Percentiles rank a stretch among this genome's conserved stretches.
phyloP scores from a whole-genome alignment of 257 asterid genomes.

The Eucommia ulmoides region DNA sequence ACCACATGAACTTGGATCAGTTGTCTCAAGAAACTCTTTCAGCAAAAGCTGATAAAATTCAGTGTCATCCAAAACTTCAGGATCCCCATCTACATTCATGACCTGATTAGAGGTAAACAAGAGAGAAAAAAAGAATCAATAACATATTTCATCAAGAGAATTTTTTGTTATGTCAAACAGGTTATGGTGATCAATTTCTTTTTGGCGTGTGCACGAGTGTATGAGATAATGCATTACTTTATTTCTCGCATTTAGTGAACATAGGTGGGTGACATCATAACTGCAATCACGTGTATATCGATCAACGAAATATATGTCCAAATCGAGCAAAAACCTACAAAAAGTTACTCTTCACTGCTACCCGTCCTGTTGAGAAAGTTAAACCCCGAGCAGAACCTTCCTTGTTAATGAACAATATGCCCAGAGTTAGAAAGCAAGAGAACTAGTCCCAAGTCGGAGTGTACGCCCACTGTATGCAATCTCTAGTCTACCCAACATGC shows the following conservation, averaged over 20 bases:
- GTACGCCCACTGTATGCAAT: no score
- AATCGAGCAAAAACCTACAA: no score
- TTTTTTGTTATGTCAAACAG: not conserved
- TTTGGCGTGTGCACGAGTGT: no score
- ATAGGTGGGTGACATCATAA: not conserved
- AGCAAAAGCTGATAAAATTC: constrained; percentile 81
- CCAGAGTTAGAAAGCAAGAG: no score
- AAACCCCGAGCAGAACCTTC: no score
- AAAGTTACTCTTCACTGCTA: no score
- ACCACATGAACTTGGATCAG: constrained; percentile 88
- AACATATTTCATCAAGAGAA: not conserved
- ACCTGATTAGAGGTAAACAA: constrained; percentile 25
- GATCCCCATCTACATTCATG: constrained; percentile 40
- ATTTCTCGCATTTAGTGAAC: not conserved
- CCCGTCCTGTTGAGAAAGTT: no score
- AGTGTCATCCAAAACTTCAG: constrained; percentile 81
- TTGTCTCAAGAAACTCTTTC: constrained; percentile 83
- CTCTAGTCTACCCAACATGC: no score
- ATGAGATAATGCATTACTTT: no score
- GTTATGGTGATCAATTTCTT: not conserved
- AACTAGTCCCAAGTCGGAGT: no score
- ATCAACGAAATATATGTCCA: no score
- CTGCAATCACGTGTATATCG: not conserved
- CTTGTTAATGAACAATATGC: no score
- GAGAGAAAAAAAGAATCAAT: not conserved